Conservation (phyloP, 768 basidiomycete species). For the Rhizopogon vinicolor region DNA sequence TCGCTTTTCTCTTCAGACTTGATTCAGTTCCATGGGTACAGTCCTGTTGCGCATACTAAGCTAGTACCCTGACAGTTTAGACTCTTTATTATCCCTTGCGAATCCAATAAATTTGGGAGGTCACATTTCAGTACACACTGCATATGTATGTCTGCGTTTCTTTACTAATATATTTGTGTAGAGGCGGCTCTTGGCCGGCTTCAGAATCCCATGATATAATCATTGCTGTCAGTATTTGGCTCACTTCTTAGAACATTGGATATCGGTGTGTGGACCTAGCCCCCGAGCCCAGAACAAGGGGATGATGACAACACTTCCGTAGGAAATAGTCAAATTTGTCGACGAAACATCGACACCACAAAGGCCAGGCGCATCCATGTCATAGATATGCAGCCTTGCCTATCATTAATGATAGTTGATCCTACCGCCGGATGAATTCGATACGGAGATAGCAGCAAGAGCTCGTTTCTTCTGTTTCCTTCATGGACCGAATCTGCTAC, state of each 20-base stretch:
- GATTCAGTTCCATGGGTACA: slow-evolving; percentile 18
- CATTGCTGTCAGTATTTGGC: slow-evolving; percentile 28
- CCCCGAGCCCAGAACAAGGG: not conserved
- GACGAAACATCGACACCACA: slow-evolving; percentile 1
- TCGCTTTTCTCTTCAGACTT: no score
- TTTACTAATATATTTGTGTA: not conserved
- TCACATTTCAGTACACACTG: not conserved
- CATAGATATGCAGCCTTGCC: not conserved
- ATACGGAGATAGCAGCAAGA: not conserved
- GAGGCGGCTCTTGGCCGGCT: slow-evolving; percentile 46
- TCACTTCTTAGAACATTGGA: slow-evolving; percentile 27
- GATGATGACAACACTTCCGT: not conserved
- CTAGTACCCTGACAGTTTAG: not conserved
- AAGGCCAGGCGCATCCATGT: not conserved
- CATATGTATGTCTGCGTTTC: not conserved
- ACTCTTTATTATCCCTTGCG: not conserved
- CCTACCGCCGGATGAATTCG: not conserved
- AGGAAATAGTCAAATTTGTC: not conserved
- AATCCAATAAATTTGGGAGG: not conserved
- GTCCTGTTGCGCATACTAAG: slow-evolving; percentile 17
- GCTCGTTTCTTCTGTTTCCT: not conserved
- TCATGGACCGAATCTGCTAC: not conserved
- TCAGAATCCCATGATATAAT: slow-evolving; percentile 42
- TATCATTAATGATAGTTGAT: not conserved
- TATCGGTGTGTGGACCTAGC: not conserved